These are phyloP conservation scores for Ogataea populi-albae DNA, from an alignment of 805 yeast species.

Conservation along the genomic window DNA sequence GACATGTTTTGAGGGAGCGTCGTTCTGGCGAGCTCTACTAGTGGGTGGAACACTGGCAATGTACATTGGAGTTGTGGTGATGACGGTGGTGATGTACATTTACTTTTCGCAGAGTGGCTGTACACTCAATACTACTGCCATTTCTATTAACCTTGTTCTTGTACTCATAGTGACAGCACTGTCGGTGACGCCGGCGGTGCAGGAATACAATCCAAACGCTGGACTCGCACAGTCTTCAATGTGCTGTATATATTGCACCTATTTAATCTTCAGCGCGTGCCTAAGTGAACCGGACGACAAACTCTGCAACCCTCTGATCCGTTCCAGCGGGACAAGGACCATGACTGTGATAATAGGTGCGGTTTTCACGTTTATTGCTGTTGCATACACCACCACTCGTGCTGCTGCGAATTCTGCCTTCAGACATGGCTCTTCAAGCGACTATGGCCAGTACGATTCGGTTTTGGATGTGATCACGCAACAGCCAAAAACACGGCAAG, in stretches of 20 bases:
- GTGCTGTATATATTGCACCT: conserved; percentile 92
- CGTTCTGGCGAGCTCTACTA: conserved; percentile 75
- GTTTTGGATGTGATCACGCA: conserved; percentile 40
- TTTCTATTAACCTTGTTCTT: conserved; percentile 68
- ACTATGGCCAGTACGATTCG: conserved; percentile 40
- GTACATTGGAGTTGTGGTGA: conserved; percentile 70
- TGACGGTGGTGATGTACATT: conserved; percentile 77
- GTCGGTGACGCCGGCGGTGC: conserved; percentile 79
- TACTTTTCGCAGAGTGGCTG: conserved; percentile 83
- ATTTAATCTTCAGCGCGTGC: conserved; percentile 86
- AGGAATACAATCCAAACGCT: conserved; percentile 90
- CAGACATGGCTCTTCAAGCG: conserved; percentile 34
- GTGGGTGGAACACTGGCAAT: conserved; percentile 84
- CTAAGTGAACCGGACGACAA: conserved; percentile 95
- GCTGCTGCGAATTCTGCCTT: conserved; percentile 85
- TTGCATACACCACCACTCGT: conserved; percentile 94
- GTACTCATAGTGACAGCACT: conserved; percentile 61
- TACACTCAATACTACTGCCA: conserved; percentile 84
- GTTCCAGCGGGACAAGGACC: conserved; percentile 88
- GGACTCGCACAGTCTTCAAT: conserved; percentile 96
- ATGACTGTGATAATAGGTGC: conserved; percentile 88
- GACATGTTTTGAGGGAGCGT: conserved; percentile 35
- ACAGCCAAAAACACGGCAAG: conserved; percentile 53
- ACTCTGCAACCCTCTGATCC: conserved; percentile 84
- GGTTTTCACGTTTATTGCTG: conserved; percentile 87